A percentile compares a stretch with the other conserved stretches of the same genome.
phyloP scores from a whole-genome alignment of 148 eudicot species.

The Salicornia ramosissima region DNA sequence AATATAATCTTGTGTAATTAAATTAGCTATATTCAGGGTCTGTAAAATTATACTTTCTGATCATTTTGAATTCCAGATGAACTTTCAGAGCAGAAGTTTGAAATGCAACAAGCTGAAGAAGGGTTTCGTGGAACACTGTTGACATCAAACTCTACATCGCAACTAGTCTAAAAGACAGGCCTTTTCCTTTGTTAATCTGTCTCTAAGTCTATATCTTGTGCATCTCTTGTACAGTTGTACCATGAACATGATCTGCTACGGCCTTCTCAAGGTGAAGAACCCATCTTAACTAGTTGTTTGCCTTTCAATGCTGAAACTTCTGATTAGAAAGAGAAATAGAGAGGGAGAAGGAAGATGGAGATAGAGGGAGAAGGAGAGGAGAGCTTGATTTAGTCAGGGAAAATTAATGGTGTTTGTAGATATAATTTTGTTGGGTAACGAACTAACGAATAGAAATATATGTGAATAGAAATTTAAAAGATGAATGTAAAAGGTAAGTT shows the following conservation, averaged over 20 bases:
- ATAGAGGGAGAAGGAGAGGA: too few species aligned
- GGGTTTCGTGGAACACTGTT: constrained; percentile 93
- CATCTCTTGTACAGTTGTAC: neutral
- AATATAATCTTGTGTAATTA: neutral
- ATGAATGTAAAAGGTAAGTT: too few species aligned
- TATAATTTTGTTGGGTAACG: too few species aligned
- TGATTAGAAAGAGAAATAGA: too few species aligned
- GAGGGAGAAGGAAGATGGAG: too few species aligned
- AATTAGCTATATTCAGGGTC: neutral
- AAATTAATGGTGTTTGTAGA: too few species aligned
- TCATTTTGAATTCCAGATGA: constrained; percentile 52
- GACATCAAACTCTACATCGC: constrained; percentile 61
- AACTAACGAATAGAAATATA: too few species aligned
- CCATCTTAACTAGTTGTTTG: neutral
- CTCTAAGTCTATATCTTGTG: constrained; percentile 12
- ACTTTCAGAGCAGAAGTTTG: constrained; percentile 69
- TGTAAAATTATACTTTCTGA: neutral
- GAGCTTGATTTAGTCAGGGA: too few species aligned
- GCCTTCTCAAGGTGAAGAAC: constrained; percentile 27
- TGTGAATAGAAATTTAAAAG: too few species aligned
- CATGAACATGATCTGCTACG: constrained; percentile 20
- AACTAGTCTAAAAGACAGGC: constrained; percentile 43
- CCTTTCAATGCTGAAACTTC: neutral
- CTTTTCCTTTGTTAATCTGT: constrained; percentile 8
- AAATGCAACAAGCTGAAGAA: constrained; percentile 64